phyloP scores from a whole-genome alignment of 768 basidiomycete species.

The Clavulina sp. region DNA sequence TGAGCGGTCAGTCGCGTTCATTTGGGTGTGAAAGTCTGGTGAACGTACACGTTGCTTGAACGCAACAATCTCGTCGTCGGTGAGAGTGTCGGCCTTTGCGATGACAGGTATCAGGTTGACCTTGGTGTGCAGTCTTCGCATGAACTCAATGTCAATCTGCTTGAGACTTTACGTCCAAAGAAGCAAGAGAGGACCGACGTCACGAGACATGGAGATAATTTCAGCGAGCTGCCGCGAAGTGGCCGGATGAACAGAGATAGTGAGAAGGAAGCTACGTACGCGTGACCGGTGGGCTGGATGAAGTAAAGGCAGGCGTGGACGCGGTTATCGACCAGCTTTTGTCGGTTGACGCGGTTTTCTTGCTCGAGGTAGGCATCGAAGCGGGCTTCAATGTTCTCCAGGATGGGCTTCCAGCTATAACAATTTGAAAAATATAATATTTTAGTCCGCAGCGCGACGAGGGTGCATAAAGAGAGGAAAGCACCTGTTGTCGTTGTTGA shows the following conservation, averaged over 20 bases:
- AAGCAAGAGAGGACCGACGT: too few species aligned
- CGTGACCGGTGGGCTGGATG: conserved; percentile 95
- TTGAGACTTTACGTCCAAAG: conserved; percentile 44
- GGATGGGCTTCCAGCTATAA: conserved; percentile 88
- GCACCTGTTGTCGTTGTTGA: conserved; percentile 98
- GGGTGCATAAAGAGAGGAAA: conserved; percentile 12
- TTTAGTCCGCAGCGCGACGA: background rate
- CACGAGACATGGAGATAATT: background rate
- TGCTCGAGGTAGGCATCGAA: conserved; percentile 97
- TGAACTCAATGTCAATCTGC: conserved; percentile 97
- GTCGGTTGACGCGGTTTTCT: conserved; percentile 94
- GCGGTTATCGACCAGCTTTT: conserved; percentile 88
- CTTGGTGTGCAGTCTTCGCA: conserved; percentile 90
- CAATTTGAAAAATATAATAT: background rate
- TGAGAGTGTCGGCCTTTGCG: conserved; percentile 94
- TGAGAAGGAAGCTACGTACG: conserved; percentile 35
- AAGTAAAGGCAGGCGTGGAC: conserved; percentile 99
- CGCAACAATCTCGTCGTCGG: conserved; percentile 81
- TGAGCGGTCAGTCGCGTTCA: conserved; percentile 1
- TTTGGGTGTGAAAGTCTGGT: background rate
- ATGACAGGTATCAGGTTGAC: conserved; percentile 99
- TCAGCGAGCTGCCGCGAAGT: background rate
- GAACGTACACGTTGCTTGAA: conserved; percentile 78
- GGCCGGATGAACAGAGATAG: background rate
- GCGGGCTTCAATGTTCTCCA: conserved; percentile 94